phyloP scores from a whole-genome alignment of 495 filamentous ascomycete genomes.

The Hypoxylon fragiforme region DNA sequence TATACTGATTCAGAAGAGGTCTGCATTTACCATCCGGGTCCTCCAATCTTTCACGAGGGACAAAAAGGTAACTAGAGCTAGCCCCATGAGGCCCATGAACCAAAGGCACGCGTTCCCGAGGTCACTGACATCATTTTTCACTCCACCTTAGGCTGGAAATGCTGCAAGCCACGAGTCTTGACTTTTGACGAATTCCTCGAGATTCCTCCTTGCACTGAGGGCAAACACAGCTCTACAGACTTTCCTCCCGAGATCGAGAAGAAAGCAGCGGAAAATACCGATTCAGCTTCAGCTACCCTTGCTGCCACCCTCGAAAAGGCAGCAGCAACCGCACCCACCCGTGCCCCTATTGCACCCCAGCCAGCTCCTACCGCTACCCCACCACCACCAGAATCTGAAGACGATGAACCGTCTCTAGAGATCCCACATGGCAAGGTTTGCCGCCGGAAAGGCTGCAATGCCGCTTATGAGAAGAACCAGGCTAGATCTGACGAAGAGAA shows the following conservation, averaged over 20 bases:
- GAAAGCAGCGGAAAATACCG: slow-evolving; percentile 37
- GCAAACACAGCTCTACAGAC: slow-evolving; percentile 86
- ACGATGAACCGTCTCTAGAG: slow-evolving; percentile 74
- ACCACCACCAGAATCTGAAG: slow-evolving; percentile 76
- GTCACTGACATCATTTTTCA: neutral
- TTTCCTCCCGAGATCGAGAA: slow-evolving; percentile 61
- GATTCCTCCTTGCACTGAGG: slow-evolving; percentile 92
- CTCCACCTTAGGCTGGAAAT: slow-evolving; percentile 82
- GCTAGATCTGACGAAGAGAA: slow-evolving; percentile 68
- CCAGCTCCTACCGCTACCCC: slow-evolving; percentile 63
- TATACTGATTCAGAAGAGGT: slow-evolving; percentile 83
- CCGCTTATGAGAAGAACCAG: slow-evolving; percentile 60
- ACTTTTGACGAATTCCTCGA: slow-evolving; percentile 98
- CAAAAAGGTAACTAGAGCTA: slow-evolving; percentile 83
- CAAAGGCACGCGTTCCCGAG: slow-evolving; percentile 1
- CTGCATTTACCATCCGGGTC: slow-evolving; percentile 91
- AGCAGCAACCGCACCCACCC: slow-evolving; percentile 49
- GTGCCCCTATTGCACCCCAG: slow-evolving; percentile 56
- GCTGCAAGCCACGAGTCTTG: slow-evolving; percentile 96
- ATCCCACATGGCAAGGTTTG: slow-evolving; percentile 75
- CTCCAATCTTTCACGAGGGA: slow-evolving; percentile 95
- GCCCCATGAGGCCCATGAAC: slow-evolving; percentile 2
- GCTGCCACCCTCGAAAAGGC: slow-evolving; percentile 41
- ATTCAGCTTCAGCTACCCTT: slow-evolving; percentile 38
- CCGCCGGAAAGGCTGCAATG: slow-evolving; percentile 73